Conservation (phyloP, 1,139 yeast species). For the Suhomyces atakaporum region DNA sequence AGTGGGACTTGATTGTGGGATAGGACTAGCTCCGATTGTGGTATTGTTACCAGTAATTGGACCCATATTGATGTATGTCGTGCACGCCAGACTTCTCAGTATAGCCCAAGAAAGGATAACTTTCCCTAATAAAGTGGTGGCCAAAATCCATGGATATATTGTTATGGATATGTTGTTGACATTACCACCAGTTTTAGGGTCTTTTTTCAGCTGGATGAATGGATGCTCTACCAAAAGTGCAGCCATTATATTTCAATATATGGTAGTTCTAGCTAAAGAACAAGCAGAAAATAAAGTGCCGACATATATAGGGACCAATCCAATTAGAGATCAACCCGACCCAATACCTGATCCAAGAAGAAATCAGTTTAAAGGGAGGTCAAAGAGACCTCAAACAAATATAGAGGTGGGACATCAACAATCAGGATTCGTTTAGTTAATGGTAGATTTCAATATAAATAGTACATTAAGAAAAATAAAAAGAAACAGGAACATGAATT, state of each 20-base stretch:
- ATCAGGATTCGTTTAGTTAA: conserved; percentile 32
- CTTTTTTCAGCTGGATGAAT: conserved; percentile 74
- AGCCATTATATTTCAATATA: conserved; percentile 60
- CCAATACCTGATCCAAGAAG: conserved; percentile 4
- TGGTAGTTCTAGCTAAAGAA: conserved; percentile 40
- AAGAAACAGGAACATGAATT: too few species aligned
- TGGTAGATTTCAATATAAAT: too few species aligned
- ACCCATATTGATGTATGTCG: conserved; percentile 74
- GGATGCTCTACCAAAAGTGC: conserved; percentile 91
- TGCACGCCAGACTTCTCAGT: conserved; percentile 66
- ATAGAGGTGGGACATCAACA: conserved; percentile 32
- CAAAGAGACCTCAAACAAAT: background rate
- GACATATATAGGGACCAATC: conserved; percentile 9
- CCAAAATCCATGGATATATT: conserved; percentile 75
- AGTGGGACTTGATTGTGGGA: conserved; percentile 69
- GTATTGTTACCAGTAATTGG: conserved; percentile 78
- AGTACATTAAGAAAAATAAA: too few species aligned
- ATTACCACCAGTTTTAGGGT: conserved; percentile 78
- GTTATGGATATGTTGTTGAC: conserved; percentile 70
- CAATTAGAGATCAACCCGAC: conserved; percentile 7
- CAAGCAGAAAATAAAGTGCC: conserved; percentile 20
- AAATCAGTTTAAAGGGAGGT: conserved; percentile 1
- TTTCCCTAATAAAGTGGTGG: conserved; percentile 59
- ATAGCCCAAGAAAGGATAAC: conserved; percentile 56
- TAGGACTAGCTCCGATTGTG: conserved; percentile 73